Base-by-base conservation (phyloP, 257 asterid genomes). In the Fraxinus excelsior region DNA sequence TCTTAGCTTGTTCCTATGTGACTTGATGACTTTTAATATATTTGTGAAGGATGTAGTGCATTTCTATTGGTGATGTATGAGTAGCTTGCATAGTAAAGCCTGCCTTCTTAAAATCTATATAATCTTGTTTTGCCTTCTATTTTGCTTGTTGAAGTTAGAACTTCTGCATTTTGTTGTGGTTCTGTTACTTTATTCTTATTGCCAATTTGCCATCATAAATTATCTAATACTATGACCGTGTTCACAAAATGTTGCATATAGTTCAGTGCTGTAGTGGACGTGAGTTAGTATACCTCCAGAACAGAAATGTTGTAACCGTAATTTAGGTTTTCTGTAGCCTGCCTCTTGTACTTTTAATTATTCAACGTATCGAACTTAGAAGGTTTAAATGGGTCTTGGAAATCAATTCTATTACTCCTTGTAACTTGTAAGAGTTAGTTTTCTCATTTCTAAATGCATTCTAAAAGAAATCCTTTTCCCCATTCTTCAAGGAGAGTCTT, bases 141-240 rank as follows among this genome's bases (percentile, higher is more conserved):
- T 2, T n/a, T n/a, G 0, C 65, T n/a, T 58, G 66, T 19, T n/a
- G n/a, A n/a, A n/a, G n/a, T n/a, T n/a, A 56, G 29, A 56, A 56
- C 71, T 25, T 56, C 46, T 56, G 46, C 66, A 58, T 70, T 40
- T 71, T 78, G 76, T 16, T 71, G 10, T n/a, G 46, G 18, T 26
- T 29, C 58, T 12, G 62, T 25, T 71, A 4, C 31, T 23, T 25
- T 28, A 19, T 68, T 72, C 40, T 72, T 40, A 38, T 34, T 31
- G 7, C 18, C 49, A 42, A 12, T 42, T 10, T 0, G 49, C 26
- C 69, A 32, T 66, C 60, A 66, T 49, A 49, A 25, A 53, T 35
- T 35, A 72, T 49, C 49, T 72, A n/a, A 42, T 37, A 40, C 11
- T 14, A 34, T 67, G 69, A 49, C 56, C n/a, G n/a, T 51, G 44